Base-by-base conservation (phyloP, 2,329 filamentous ascomycete species). In the Ophioceras dolichostomum region DNA sequence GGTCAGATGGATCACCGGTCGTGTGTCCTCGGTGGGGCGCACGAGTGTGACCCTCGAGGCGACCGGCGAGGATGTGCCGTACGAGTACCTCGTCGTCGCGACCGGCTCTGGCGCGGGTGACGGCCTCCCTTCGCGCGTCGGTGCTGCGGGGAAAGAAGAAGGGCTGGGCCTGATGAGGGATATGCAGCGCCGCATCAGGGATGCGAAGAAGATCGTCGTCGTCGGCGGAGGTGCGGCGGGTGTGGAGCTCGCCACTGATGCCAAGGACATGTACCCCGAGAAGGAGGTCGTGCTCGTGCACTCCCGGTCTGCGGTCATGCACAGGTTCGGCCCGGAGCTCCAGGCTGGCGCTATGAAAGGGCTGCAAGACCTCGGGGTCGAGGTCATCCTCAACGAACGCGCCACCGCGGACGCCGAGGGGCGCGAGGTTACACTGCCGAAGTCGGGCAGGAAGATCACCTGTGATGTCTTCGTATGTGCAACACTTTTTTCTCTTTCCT, bases 161-260 rank as follows among this genome's bases (percentile, higher is more conserved):
- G 69, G 63, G 0, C 54, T 67, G 16, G 45, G 49, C 35, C 55
- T 60, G n/a, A 43, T 77, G 27, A 53, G 53, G 31, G 48, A 48
- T 3, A 61, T 72, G 49, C 72, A 74, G 50, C 44, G 46, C 1
- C 52, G 52, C 3, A 65, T 77, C 35, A 56, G 57, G 29, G 45
- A 48, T 0, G 62, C 68, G 1, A 49, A 50, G 10, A 58, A 32
- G 2, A 54, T 73, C 6, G 66, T 71, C 2, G 60, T 74, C 0
- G 60, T 72, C 0, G 76, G 75, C 2, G 74, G 72, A 0, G 75
- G 75, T 3, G 72, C 76, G 1, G 75, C 74, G 0, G 76, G 76
- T 2, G 68, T 79, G 0, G 71, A 79, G 52, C 54, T 79, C 24
- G 73, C 72, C 0, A 65, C 70, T 1, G 75, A 80, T 47, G 67